A percentile compares a stretch with the other conserved stretches of the same genome.
Evolutionary conservation across 345 rosid genomes (phyloP).

Genomic region (Sisymbrium irio): DNA sequence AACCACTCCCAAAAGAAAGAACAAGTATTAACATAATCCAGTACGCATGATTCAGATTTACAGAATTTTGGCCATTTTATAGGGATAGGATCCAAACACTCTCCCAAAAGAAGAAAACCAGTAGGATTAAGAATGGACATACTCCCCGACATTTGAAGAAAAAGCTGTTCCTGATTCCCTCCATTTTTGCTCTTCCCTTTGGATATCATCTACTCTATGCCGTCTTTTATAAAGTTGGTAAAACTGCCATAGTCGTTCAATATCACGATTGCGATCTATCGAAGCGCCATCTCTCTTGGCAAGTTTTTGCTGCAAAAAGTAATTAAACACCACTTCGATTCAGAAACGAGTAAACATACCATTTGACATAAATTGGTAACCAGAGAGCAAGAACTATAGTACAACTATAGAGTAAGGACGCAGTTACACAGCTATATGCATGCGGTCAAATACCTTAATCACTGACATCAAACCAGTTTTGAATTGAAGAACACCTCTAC

Average conservation of each 20-base stretch:
- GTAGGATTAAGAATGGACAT: conserved; percentile 38
- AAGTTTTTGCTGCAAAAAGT: conserved; percentile 88
- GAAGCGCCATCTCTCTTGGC: conserved; percentile 71
- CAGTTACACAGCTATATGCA: no score
- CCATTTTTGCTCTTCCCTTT: conserved; percentile 71
- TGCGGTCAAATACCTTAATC: conserved; percentile 94
- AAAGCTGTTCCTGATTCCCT: conserved; percentile 73
- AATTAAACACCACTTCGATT: conserved; percentile 5
- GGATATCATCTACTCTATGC: conserved; percentile 83
- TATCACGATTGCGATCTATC: conserved; percentile 79
- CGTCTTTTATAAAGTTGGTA: conserved; percentile 70
- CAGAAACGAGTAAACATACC: conserved; percentile 10
- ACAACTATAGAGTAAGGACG: no score
- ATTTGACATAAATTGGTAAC: no score
- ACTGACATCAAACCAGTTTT: conserved; percentile 97
- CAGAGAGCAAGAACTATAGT: no score
- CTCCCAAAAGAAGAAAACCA: conserved; percentile 16
- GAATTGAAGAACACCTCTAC: conserved; percentile 98
- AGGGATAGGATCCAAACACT: background rate
- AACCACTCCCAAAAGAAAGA: conserved; percentile 3
- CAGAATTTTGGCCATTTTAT: background rate
- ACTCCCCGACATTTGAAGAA: conserved; percentile 78
- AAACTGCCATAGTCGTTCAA: conserved; percentile 81
- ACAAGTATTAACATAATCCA: background rate
- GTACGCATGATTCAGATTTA: background rate